Conservation (phyloP, 1,284 basidiomycete species). For the Entoloma clypeatum region DNA sequence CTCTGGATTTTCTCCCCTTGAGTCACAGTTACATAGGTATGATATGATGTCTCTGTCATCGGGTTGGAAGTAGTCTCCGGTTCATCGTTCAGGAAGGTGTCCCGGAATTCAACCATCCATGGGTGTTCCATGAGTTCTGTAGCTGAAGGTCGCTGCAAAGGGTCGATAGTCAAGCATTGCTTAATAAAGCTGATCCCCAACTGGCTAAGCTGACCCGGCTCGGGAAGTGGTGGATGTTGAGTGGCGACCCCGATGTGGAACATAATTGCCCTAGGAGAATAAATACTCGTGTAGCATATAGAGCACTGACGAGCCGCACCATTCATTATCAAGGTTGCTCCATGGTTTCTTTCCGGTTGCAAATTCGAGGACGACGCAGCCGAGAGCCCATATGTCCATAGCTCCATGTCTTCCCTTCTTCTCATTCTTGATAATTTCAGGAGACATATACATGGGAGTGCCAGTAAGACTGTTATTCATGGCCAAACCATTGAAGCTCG, state of each 20-base stretch:
- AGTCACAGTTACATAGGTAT: constrained; percentile 51
- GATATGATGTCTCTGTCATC: constrained; percentile 40
- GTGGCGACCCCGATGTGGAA: constrained; percentile 98
- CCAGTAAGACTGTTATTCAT: constrained; percentile 89
- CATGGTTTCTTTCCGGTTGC: constrained; percentile 96
- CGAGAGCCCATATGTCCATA: constrained; percentile 97
- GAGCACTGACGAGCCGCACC: constrained; percentile 50
- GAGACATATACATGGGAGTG: constrained; percentile 99
- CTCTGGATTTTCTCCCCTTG: constrained; percentile 61
- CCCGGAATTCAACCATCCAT: constrained; percentile 86
- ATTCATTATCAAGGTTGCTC: constrained; percentile 99
- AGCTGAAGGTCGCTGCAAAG: constrained; percentile 81
- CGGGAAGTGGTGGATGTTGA: constrained; percentile 94
- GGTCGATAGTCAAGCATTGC: constrained; percentile 88
- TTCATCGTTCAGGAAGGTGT: constrained; percentile 63
- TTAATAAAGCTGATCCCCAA: constrained; percentile 94
- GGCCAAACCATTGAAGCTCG: constrained; percentile 41
- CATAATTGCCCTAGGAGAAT: constrained; percentile 84
- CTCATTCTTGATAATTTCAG: constrained; percentile 96
- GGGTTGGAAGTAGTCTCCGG: constrained; percentile 53
- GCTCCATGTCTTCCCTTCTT: constrained; percentile 87
- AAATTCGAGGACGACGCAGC: constrained; percentile 95
- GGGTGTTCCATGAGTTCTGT: constrained; percentile 83
- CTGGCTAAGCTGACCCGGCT: constrained; percentile 84
- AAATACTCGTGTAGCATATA: constrained; percentile 13